Conservation (phyloP, 495 filamentous ascomycete genomes). For the Cercophora samala region DNA sequence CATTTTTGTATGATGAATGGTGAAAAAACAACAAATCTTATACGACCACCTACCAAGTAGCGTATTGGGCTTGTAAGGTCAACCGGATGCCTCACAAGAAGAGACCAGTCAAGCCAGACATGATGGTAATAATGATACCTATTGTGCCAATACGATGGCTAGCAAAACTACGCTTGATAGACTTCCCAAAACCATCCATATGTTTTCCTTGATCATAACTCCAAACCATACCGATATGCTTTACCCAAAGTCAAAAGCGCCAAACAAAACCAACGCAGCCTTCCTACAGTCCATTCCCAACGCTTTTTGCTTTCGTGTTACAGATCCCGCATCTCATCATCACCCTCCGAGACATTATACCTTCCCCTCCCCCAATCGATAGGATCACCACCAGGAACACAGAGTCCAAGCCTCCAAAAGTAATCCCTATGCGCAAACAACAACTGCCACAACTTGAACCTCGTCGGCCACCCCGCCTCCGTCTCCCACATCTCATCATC, state of each 20-base stretch:
- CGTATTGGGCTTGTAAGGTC: too few species aligned
- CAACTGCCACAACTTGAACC: conserved; percentile 80
- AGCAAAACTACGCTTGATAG: too few species aligned
- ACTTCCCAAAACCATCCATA: too few species aligned
- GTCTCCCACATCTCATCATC: conserved; percentile 18
- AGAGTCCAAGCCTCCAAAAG: conserved; percentile 89
- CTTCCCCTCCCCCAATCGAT: conserved; percentile 57
- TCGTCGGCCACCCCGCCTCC: conserved; percentile 49
- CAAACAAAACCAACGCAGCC: background rate
- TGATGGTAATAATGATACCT: too few species aligned
- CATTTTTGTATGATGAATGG: too few species aligned
- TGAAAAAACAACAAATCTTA: too few species aligned
- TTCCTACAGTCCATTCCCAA: background rate
- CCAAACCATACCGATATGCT: background rate
- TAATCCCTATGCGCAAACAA: conserved; percentile 95
- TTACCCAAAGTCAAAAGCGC: background rate
- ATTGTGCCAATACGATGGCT: too few species aligned
- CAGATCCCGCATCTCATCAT: conserved; percentile 13
- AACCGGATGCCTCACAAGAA: too few species aligned
- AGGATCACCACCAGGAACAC: conserved; percentile 79
- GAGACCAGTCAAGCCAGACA: too few species aligned
- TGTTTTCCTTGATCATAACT: too few species aligned
- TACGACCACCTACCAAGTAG: too few species aligned
- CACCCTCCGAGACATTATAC: conserved; percentile 30
- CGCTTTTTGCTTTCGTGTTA: background rate